These are phyloP conservation scores for Trametes versicolor DNA, from an alignment of 1,284 basidiomycete genomes.

Conservation along the genomic window DNA sequence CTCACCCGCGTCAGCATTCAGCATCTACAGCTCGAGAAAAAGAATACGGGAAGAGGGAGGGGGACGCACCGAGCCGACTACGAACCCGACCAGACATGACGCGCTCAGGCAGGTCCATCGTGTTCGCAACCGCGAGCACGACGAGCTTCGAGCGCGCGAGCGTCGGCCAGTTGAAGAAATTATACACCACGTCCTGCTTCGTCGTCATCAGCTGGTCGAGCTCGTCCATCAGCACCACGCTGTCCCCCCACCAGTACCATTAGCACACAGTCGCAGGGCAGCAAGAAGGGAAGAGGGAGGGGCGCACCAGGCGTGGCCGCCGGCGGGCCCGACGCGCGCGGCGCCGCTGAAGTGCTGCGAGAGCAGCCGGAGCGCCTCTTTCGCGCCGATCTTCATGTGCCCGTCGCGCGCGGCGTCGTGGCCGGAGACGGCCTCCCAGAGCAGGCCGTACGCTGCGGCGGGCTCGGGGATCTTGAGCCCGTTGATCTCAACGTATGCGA, in stretches of 20 bases:
- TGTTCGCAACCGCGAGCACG: conserved; percentile 97
- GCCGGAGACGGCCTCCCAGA: conserved; percentile 91
- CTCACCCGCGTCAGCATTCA: conserved; percentile 6
- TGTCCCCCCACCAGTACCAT: conserved; percentile 45
- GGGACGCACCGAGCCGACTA: conserved; percentile 82
- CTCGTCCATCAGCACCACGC: conserved; percentile 98
- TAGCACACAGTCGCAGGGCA: background rate
- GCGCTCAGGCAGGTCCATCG: conserved; percentile 97
- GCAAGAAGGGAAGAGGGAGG: background rate
- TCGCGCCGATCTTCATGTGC: conserved; percentile 71
- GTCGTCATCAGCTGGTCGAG: conserved; percentile 95
- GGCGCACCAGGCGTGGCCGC: conserved; percentile 74
- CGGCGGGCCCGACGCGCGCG: conserved; percentile 62
- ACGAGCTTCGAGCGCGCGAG: conserved; percentile 87
- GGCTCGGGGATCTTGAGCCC: conserved; percentile 94
- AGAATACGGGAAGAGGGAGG: too few relatives aligned
- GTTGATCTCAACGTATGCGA: conserved; percentile 98
- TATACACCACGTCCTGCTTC: conserved; percentile 98
- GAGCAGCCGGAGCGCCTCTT: conserved; percentile 76
- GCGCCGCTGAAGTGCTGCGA: conserved; percentile 69
- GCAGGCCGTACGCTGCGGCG: conserved; percentile 84
- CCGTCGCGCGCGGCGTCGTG: conserved; percentile 71
- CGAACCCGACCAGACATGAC: conserved; percentile 93
- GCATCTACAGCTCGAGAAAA: background rate
- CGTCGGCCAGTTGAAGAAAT: conserved; percentile 99